A percentile compares a stretch with the other conserved stretches of the same genome.
Evolutionary conservation across 225 moss, liverwort and hornwort genomes (phyloP).

Genomic region (Neckera pumila): DNA sequence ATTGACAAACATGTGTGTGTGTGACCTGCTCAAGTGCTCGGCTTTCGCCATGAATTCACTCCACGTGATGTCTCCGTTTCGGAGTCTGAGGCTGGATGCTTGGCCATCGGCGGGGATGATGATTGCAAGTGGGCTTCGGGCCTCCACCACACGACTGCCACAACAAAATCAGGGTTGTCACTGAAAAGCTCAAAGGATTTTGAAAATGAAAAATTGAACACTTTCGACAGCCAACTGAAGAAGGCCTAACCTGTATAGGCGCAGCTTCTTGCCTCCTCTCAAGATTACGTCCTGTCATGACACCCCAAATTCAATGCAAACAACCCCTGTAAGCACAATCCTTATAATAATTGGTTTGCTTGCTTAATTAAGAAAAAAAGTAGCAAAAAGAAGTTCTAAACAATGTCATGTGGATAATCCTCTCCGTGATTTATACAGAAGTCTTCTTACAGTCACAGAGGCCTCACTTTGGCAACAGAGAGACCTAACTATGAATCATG

Average conservation of each 20-base stretch:
- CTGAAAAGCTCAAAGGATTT: neutral
- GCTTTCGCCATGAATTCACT: slow-evolving; percentile 42
- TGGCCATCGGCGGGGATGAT: slow-evolving; percentile 56
- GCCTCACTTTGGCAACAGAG: neutral
- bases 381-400: neutral
- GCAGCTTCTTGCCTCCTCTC: slow-evolving; percentile 72
- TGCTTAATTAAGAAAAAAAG: neutral
- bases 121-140: slow-evolving; percentile 57
- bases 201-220: neutral
- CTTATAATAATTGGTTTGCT: neutral
- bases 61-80: slow-evolving; percentile 79
- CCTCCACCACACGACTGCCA: slow-evolving; percentile 79
- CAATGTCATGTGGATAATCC: neutral
- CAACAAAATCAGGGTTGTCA: neutral
- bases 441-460: neutral
- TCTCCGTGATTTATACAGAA: neutral
- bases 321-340: neutral
- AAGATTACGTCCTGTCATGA: slow-evolving; percentile 51
- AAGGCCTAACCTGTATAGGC: slow-evolving; percentile 59
- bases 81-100: slow-evolving; percentile 27
- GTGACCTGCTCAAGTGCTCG: slow-evolving; percentile 51
- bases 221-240: neutral
- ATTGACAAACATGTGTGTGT: neutral
- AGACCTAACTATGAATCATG: neutral
- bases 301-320: neutral